Evolutionary conservation across 106 monocot species (phyloP).

Genomic region (Acanthochlamys bracteata): DNA sequence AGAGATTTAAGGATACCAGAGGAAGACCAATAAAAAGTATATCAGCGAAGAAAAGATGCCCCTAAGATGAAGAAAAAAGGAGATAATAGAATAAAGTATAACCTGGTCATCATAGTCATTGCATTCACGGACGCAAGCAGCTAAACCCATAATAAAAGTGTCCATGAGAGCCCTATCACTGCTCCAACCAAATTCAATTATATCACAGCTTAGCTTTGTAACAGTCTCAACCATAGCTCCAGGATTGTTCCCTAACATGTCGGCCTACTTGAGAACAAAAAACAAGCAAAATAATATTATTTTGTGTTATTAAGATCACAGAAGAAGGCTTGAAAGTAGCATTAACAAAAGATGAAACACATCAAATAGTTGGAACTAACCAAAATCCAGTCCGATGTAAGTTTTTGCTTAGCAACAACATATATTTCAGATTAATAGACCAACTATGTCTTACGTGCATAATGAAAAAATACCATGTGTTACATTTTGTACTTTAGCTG

Average conservation of each 20-base stretch:
- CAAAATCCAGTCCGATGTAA: no score
- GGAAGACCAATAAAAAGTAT: background rate
- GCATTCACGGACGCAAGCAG: slow-evolving; percentile 83
- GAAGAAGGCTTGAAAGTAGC: background rate
- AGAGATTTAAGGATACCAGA: no score
- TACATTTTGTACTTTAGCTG: no score
- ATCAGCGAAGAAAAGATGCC: background rate
- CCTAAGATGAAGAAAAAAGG: background rate
- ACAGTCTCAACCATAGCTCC: slow-evolving; percentile 79
- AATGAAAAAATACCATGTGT: no score
- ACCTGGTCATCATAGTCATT: slow-evolving; percentile 94
- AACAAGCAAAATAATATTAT: no score
- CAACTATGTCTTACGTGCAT: no score
- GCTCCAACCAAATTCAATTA: slow-evolving; percentile 98
- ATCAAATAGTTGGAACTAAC: no score
- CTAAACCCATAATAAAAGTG: slow-evolving; percentile 97
- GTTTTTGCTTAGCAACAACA: no score
- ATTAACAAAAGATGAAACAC: no score
- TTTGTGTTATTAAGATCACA: background rate
- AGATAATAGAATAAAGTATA: background rate
- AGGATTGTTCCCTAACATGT: slow-evolving; percentile 63
- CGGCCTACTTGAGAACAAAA: slow-evolving; percentile 43
- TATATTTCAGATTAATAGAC: no score
- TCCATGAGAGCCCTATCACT: slow-evolving; percentile 93
- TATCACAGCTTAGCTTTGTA: slow-evolving; percentile 82